Base-by-base conservation (phyloP, 2,329 filamentous ascomycete genomes). In the Penicillium sp. region DNA sequence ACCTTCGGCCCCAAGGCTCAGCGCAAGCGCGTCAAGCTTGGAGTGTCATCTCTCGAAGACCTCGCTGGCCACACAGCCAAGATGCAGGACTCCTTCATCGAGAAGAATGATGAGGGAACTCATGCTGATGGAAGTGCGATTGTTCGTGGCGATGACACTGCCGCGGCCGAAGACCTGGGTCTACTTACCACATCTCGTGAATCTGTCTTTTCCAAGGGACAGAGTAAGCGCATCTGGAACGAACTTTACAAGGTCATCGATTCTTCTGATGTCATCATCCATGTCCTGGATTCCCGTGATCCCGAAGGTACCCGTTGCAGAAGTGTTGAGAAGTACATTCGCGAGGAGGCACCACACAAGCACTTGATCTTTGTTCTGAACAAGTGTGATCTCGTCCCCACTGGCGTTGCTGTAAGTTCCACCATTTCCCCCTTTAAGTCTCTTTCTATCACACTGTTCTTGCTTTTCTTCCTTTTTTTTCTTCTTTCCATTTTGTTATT, bases 191-290 rank as follows among this genome's bases (percentile, higher is more conserved):
- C 84, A 66, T 86, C 89, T n/a, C 82, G 86, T 63, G 90, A 93
- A 70, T 87, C 92, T 38, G 90, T 97, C 56, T 97, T 97, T 75
- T 88, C 84, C 65, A 97, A 97, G 77, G 94, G 94, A 18, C 92
- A 96, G 73, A 93, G 88, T 68, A 96, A 96, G 76, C 84, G 94
- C 62, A 96, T 96, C 64, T 96, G 91, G 92, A 97, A 97, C 76
- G 93, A 99, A 72, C 78, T 97, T 41, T 88, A 94, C 81, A 95
- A 96, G 76, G 91, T 94, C 67, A 94, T 97, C 58, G 93, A 97
- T 75, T 95, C 91, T 3, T 94, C 89, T 10, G 94, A 99, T 74
- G 93, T 99, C 35, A 86, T 99, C 44, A 88, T 99, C n/a, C 94
- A 97, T 68, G 89, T 96, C 15, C 78, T 96, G 1, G 93, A 97